Evolutionary conservation across 2,329 filamentous ascomycete genomes (phyloP).

Genomic region (Penicillium decumbens): DNA sequence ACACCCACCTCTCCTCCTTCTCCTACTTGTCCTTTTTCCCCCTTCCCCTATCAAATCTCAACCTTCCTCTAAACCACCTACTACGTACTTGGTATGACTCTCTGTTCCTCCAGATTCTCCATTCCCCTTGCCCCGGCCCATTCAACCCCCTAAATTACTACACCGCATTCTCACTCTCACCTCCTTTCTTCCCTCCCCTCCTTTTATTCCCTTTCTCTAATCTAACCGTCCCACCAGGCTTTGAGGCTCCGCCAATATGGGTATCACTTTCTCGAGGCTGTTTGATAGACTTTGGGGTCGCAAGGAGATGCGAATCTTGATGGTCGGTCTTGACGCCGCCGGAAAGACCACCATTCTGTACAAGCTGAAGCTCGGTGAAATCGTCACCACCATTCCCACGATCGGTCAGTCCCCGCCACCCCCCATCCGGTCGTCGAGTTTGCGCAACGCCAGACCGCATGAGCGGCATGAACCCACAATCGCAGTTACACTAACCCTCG

Average conservation of each 20-base stretch:
- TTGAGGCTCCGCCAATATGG: conserved; percentile 64
- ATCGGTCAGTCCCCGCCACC: conserved; percentile 63
- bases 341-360: conserved; percentile 99
- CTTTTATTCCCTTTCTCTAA: conserved; percentile 7
- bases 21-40: conserved; percentile 6
- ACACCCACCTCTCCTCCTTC: conserved; percentile 17
- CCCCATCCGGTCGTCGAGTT: neutral
- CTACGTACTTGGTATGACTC: neutral
- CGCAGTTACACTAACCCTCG: conserved; percentile 3
- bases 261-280: conserved; percentile 94
- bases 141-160: conserved; percentile 1
- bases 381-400: conserved; percentile 98
- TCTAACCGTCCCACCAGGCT: conserved; percentile 14
- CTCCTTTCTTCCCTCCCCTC: conserved; percentile 12
- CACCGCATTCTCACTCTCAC: conserved; percentile 10
- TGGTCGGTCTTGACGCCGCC: conserved; percentile 98
- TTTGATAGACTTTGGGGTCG: conserved; percentile 96
- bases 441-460: neutral
- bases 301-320: conserved; percentile 99
- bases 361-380: conserved; percentile 98
- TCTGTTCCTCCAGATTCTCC: neutral
- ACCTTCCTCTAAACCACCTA: conserved; percentile 2
- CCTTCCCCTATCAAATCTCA: conserved; percentile 1
- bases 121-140: neutral
- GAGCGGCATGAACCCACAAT: neutral